These are phyloP conservation scores for Termitomyces sp. DNA, from an alignment of 768 basidiomycete species.

Conservation along the genomic window DNA sequence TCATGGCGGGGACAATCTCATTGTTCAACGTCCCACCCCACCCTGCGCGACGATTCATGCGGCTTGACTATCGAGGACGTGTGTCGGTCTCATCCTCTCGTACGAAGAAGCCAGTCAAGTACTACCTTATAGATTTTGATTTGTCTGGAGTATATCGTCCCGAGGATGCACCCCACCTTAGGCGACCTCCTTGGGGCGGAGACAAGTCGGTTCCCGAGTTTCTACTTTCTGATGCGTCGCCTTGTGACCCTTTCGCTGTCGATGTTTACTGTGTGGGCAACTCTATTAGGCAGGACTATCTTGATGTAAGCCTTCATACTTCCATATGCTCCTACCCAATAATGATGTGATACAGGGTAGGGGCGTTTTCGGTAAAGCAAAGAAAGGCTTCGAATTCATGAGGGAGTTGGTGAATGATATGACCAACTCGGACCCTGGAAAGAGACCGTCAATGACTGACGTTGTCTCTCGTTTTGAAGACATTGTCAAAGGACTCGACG, in stretches of 20 bases:
- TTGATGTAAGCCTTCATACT: not conserved
- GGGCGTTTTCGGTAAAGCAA: not conserved
- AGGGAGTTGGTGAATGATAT: not conserved
- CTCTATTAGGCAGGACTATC: not conserved
- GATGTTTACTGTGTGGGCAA: not conserved
- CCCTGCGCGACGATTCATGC: not conserved
- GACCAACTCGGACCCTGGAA: slow-evolving; percentile 20
- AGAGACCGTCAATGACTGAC: slow-evolving; percentile 26
- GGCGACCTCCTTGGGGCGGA: slow-evolving; percentile 28
- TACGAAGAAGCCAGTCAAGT: not conserved
- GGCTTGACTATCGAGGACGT: not conserved
- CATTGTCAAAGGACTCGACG: not conserved
- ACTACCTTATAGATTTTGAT: not conserved
- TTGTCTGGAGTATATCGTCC: slow-evolving; percentile 8
- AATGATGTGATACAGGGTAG: not conserved
- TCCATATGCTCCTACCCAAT: not conserved
- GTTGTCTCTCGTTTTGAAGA: slow-evolving; percentile 12
- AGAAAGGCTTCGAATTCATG: not conserved
- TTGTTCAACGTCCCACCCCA: not conserved
- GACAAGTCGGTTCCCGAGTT: slow-evolving; percentile 33
- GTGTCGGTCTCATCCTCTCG: not conserved
- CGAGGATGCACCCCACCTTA: slow-evolving; percentile 18
- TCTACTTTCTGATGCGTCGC: not conserved
- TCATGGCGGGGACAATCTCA: not conserved
- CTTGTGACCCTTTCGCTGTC: not conserved